Percentiles rank a stretch among this genome's conserved stretches.
These are phyloP conservation scores for Endotrypanum monterogeii DNA, from an alignment of 208 protist species.

Conservation along the genomic window DNA sequence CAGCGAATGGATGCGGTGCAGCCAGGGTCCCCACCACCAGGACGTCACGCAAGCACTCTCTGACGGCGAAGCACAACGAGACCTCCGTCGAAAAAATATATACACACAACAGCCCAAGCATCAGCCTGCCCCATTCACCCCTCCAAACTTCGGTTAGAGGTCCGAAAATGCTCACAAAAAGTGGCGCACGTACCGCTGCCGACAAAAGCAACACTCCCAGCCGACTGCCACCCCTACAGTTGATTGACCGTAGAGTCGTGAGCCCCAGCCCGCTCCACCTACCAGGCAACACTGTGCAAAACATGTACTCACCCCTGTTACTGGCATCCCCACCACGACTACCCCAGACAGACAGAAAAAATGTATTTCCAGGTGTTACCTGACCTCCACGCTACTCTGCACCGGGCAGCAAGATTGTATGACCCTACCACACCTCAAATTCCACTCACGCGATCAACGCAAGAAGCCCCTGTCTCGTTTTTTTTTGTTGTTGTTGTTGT, in stretches of 20 bases:
- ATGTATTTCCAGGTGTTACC: conserved; percentile 5
- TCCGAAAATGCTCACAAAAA: not conserved
- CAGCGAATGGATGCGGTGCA: not conserved
- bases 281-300: not conserved
- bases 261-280: not conserved
- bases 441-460: too few species aligned
- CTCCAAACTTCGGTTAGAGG: not conserved
- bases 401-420: too few species aligned
- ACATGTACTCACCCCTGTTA: not conserved
- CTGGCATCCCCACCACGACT: not conserved
- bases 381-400: conserved; percentile 14
- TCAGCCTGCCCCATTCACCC: not conserved
- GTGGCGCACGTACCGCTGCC: too few species aligned
- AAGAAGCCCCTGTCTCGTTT: too few species aligned
- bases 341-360: not conserved
- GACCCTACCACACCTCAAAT: too few species aligned
- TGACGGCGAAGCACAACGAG: not conserved
- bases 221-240: too few species aligned
- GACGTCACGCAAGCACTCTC: not conserved
- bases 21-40: not conserved
- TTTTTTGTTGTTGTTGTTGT: too few species aligned
- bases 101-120: not conserved
- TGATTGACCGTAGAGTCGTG: not conserved
- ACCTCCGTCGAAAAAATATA: not conserved
- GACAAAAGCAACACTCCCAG: not conserved